Evolutionary conservation across 129 eudicot species (phyloP), one percentile per base, ranked within the genome.

Genomic region (Silybum marianum): DNA sequence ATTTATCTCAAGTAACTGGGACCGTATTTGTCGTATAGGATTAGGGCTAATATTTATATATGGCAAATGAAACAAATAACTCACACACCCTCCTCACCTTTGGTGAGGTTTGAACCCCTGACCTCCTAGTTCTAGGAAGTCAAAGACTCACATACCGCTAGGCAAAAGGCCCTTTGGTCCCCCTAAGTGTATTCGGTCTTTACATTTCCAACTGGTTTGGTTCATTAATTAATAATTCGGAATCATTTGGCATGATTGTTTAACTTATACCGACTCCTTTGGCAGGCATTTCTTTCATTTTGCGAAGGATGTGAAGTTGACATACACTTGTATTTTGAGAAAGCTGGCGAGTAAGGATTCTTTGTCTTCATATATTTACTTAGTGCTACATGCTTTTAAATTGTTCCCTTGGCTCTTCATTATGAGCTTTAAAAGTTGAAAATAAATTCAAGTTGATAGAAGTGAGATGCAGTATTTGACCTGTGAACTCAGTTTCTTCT

Each of bases 261-360:
- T 42, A 12, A 78, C 38, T 81, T 38, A 23, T 19, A 23, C 87
- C 63, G 46, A 26, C 81, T 78, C 42, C 63, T 70, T 78, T 66
- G 40, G 73, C 95, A 95, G 99, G 99, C 99, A 63, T 95, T 95
- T 91, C 93, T 95, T 80, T 84, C 97, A 51, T 93, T 90, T 83
- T 95, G 99, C 23, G 99, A 95, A 89, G 98, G 93, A 75, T 92
- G 98, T 86, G 99, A 95, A 92, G 95, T 93, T 78, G 99, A 93
- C 86, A 87, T 95, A 70, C 99, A 95, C 83, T 87, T 95, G 60
- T 89, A 82, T 82, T 93, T 93, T 78, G 99, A 95, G 74, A 95
- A 93, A 85, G 97, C 99, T 85, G 99, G 99, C 88, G 98, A 95
- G 99, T 95, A 93, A 90, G 99, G 21, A 76, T 51, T 36, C 62